Evolutionary conservation across 2,329 filamentous ascomycete genomes (phyloP).

Genomic region (Fusarium avenaceum): DNA sequence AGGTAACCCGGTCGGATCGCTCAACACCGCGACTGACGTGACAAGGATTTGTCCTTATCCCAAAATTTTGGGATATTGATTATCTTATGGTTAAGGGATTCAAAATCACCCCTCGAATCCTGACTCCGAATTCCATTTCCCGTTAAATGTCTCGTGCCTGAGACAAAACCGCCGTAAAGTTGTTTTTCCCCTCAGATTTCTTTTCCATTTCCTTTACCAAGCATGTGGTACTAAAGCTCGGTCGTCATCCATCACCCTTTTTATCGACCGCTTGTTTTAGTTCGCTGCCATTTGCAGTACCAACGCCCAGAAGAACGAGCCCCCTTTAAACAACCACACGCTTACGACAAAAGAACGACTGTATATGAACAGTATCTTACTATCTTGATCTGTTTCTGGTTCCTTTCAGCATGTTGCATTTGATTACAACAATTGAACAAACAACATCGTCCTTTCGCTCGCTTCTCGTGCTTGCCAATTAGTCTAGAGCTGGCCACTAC

Average conservation of each 20-base stretch:
- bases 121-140: neutral
- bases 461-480: slow-evolving; percentile 22
- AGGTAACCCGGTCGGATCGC: slow-evolving; percentile 33
- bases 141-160: slow-evolving; percentile 24
- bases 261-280: slow-evolving; percentile 32
- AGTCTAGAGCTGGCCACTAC: slow-evolving; percentile 18
- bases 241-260: slow-evolving; percentile 13
- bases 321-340: slow-evolving; percentile 38
- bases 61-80: slow-evolving; percentile 36
- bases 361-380: slow-evolving; percentile 6
- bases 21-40: slow-evolving; percentile 36
- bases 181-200: neutral
- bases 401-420: slow-evolving; percentile 45
- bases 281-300: slow-evolving; percentile 37
- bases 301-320: slow-evolving; percentile 27
- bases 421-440: slow-evolving; percentile 32
- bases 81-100: slow-evolving; percentile 8
- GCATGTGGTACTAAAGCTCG: slow-evolving; percentile 8
- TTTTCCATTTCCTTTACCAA: neutral
- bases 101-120: slow-evolving; percentile 5
- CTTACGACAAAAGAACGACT: slow-evolving; percentile 12
- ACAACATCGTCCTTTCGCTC: slow-evolving; percentile 20
- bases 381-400: slow-evolving; percentile 8
- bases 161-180: slow-evolving; percentile 11
- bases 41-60: slow-evolving; percentile 38